phyloP scores from a whole-genome alignment of 2,329 filamentous ascomycete genomes.

The Neospermospora avenae region DNA sequence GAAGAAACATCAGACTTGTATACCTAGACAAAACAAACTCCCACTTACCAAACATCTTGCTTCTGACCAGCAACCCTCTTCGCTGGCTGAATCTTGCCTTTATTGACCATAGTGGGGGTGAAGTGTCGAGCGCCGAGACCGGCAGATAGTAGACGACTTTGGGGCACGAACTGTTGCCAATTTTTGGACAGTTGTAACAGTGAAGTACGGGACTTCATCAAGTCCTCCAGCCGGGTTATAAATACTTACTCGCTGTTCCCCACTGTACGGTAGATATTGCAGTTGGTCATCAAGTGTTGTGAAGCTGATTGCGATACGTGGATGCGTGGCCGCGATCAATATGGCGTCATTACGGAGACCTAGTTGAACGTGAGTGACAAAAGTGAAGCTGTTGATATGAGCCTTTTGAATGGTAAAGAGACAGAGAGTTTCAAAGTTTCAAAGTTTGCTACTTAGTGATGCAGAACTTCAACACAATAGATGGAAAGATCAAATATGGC shows the following conservation, averaged over 20 bases:
- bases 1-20: too few species aligned
- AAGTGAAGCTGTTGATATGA: neutral
- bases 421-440: neutral
- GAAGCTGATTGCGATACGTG: neutral
- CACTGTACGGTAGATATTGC: neutral
- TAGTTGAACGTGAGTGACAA: neutral
- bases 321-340: neutral
- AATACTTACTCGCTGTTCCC: neutral
- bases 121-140: constrained; percentile 22
- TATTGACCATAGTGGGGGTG: constrained; percentile 30
- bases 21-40: neutral
- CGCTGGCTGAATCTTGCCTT: constrained; percentile 46
- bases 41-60: constrained; percentile 55
- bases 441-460: too few species aligned
- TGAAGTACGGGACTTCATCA: constrained; percentile 16
- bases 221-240: neutral
- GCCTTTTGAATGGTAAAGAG: neutral
- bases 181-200: constrained; percentile 8
- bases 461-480: too few species aligned
- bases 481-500: too few species aligned
- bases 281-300: neutral
- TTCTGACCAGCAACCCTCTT: constrained; percentile 49
- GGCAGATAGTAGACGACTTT: neutral
- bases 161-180: constrained; percentile 7
- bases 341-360: constrained; percentile 12